Evolutionary conservation across 768 basidiomycete species (phyloP).

Genomic region (Leucocoprinus sp.): DNA sequence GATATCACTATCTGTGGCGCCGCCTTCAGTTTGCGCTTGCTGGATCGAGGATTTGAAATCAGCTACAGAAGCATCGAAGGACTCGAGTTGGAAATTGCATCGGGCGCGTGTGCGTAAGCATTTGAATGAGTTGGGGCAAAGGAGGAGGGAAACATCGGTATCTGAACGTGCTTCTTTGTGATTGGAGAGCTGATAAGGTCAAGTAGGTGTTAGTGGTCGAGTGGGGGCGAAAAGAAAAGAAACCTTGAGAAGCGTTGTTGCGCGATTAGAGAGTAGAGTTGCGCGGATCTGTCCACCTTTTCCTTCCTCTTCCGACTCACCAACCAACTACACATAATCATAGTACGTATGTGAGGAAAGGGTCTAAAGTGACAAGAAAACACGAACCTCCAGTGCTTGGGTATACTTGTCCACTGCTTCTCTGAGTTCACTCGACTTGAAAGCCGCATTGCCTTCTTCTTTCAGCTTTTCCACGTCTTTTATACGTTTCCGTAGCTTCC

Average conservation of each 20-base stretch:
- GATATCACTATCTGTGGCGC: conserved; percentile 47
- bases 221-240: background rate
- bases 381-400: conserved; percentile 59
- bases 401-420: conserved; percentile 66
- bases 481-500: conserved; percentile 66
- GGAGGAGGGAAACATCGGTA: conserved; percentile 55
- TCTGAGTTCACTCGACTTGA: conserved; percentile 50
- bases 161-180: conserved; percentile 66
- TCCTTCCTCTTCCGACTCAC: conserved; percentile 59
- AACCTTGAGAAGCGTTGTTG: conserved; percentile 74
- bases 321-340: conserved; percentile 49
- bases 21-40: conserved; percentile 56
- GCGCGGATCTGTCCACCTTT: conserved; percentile 78
- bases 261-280: conserved; percentile 74
- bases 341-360: background rate
- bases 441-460: conserved; percentile 75
- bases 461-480: conserved; percentile 78
- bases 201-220: conserved; percentile 10
- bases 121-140: conserved; percentile 69
- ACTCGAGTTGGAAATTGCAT: conserved; percentile 64
- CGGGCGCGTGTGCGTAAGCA: conserved; percentile 82
- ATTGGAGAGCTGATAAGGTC: conserved; percentile 46
- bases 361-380: background rate
- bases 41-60: conserved; percentile 81
- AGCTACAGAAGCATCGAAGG: conserved; percentile 58